Evolutionary conservation across 352 stramenopile genomes (phyloP), one percentile per base, ranked within the genome.

Genomic region (Pythium brachiatum): DNA sequence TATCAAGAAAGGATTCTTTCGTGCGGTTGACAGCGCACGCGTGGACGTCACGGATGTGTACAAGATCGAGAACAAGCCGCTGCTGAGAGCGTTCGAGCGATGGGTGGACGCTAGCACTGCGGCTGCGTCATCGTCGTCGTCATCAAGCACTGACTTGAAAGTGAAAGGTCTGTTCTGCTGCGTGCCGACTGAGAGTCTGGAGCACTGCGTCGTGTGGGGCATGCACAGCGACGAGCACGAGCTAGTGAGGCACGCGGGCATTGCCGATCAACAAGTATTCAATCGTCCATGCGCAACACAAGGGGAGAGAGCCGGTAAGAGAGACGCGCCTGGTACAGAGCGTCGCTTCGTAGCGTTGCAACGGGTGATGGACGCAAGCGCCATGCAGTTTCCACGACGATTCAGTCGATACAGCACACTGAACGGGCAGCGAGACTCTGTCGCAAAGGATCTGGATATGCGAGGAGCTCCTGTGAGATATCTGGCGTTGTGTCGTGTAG

Each of bases 361-460:
- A 18, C 51, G 44, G 25, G 68, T 67, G 9, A 1, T 6, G 0
- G 31, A 68, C 4, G 56, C 68, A 0, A 54, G 53, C n/a, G 26
- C 51, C 18, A 39, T 86, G 38, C 13, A 38, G 3, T 93, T 95
- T 60, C 83, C 86, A 16, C 57, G 78, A 8, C 68, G 68, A 0
- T 94, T 94, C 52, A 90, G 80, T 51, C 69, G 85, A 12, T 92
- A 83, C 60, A 89, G 76, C 48, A 92, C 85, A n/a, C 61, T 94
- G n/a, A 60, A 88, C 25, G 76, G 72, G 46, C 60, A 64, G 20
- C 67, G 57, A 5, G 34, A 60, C 16, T 1, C 15, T 1, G n/a
- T 38, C 1, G 6, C 4, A 5, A 23, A 34, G 2, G 46, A 62
- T 39, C 38, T 60, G 7, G 32, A 7, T 3, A 23, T 48, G 6